Base-by-base conservation (phyloP, 179 eudicot genomes). In the Carnegiea gigantea region DNA sequence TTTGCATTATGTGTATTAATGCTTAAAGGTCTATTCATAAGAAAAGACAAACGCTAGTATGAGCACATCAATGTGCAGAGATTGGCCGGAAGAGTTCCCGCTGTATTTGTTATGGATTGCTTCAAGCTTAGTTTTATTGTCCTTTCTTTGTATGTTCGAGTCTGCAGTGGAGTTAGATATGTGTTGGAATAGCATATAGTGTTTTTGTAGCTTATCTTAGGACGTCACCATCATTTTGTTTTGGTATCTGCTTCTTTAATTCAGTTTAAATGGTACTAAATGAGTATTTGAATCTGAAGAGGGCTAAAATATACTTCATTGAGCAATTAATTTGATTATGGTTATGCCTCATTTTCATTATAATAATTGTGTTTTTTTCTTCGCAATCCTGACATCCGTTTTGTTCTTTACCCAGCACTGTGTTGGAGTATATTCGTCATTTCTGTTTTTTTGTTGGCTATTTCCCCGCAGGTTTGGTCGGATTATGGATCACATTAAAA, bases 401-500 rank as follows among this genome's bases (percentile, higher is more conserved):
- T 60, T 60, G 67, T 60, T 60, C 28, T 60, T 23, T 21, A 60
- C 67, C 67, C 28, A 3, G 28, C 28, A 6, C 28, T 21, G 4
- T 28, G n/a, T 64, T 74, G 73, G 51, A 74, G 48, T 74, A 9
- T 62, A 20, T 21, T n/a, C 5, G 13, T 12, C 44, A 12, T 46
- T 23, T 3, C 0, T 28, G 30, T 67, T 38, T 10, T 10, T 65
- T 15, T 15, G 15, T 84, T 81, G 48, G 9, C 24, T 33, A 33
- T 70, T 33, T 28, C 18, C 44, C 73, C 3, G 75, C 89, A 92
- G 98, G 89, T 79, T 88, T 72, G 84, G 79, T 81, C 80, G 82
- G 70, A 70, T 91, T 40, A 88, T 89, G 83, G 93, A 91, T 80
- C 93, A 91, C 76, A 86, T 90, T 73, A 94, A 94, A 89, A 88